Evolutionary conservation across 2,329 filamentous ascomycete genomes (phyloP).

Genomic region (Claviceps africana): DNA sequence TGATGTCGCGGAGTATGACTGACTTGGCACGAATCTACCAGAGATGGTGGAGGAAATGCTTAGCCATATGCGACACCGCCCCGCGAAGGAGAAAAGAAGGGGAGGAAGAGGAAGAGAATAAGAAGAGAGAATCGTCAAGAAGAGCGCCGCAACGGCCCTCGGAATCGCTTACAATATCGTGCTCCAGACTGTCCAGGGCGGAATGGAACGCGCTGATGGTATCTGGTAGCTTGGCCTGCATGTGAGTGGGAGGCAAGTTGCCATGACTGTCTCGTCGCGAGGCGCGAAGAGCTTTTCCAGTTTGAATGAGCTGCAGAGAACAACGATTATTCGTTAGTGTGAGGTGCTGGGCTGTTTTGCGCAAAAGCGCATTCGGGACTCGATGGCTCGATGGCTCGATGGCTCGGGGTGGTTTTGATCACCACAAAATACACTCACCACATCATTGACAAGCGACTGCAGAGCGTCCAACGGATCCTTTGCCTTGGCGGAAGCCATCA

Average conservation of each 20-base stretch:
- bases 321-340: not conserved
- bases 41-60: not conserved
- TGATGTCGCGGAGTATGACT: conserved; percentile 39
- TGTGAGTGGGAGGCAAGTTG: conserved; percentile 19
- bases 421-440: conserved; percentile 26
- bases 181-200: conserved; percentile 42
- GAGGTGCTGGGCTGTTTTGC: not conserved
- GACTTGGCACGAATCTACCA: conserved; percentile 35
- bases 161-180: conserved; percentile 35
- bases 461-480: conserved; percentile 32
- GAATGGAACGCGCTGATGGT: conserved; percentile 35
- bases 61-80: not conserved
- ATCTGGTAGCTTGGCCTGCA: conserved; percentile 30
- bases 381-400: not conserved
- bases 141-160: not conserved
- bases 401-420: not conserved
- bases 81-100: no score
- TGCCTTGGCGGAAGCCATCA: conserved; percentile 13
- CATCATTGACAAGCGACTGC: conserved; percentile 39
- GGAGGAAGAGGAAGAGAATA: not conserved
- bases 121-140: not conserved
- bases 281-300: conserved; percentile 40
- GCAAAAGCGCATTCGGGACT: not conserved
- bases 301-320: conserved; percentile 37
- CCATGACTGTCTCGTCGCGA: conserved; percentile 31